These are phyloP conservation scores for Pogostemon cablin DNA, from an alignment of 257 asterid species.

Conservation along the genomic window DNA sequence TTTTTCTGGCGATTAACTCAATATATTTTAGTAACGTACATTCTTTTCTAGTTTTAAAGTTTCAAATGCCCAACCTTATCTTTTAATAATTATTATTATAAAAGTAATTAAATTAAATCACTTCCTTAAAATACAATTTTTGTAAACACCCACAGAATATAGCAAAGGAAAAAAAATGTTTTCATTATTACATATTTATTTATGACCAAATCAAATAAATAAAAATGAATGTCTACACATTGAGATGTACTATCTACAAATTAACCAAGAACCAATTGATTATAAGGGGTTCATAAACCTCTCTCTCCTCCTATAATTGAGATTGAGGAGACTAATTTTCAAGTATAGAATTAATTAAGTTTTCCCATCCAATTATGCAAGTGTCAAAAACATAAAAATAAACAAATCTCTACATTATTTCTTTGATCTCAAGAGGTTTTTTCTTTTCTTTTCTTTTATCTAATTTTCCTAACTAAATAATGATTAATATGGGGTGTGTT, in stretches of 20 bases:
- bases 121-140: no score
- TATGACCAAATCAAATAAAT: background rate
- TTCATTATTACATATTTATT: no score
- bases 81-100: no score
- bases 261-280: conserved; percentile 19
- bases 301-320: conserved; percentile 28
- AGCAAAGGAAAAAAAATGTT: no score
- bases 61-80: no score
- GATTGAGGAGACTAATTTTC: conserved; percentile 26
- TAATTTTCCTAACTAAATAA: background rate
- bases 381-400: conserved; percentile 16
- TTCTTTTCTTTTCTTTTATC: background rate
- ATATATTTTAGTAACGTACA: no score
- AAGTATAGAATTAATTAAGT: background rate
- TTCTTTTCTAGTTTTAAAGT: no score
- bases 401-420: conserved; percentile 19
- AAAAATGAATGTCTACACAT: conserved; percentile 30
- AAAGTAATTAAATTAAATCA: no score
- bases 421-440: background rate
- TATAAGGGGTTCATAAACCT: background rate
- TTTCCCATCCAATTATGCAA: background rate
- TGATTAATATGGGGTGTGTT: background rate
- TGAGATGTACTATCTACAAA: conserved; percentile 11
- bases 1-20: no score
- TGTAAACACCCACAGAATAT: no score